phyloP scores from a whole-genome alignment of 495 filamentous ascomycete species.

The Hypoxylon subgilvum region DNA sequence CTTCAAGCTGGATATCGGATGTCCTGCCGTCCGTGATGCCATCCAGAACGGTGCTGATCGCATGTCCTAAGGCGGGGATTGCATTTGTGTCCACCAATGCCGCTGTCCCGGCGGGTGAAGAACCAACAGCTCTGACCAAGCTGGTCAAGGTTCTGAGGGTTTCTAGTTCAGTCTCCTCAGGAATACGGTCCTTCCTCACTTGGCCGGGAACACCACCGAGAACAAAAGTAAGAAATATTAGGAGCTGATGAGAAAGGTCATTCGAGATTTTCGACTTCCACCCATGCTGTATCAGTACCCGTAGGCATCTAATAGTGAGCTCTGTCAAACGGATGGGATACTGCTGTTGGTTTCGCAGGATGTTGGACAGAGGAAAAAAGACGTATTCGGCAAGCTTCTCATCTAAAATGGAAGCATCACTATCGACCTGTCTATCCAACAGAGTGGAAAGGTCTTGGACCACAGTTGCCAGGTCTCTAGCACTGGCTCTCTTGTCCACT shows the following conservation, averaged over 20 bases:
- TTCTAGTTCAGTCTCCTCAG: conserved; percentile 72
- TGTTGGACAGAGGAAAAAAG: conserved; percentile 89
- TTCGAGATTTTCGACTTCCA: conserved; percentile 73
- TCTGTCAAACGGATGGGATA: conserved; percentile 78
- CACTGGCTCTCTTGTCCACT: conserved; percentile 57
- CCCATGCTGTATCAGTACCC: conserved; percentile 73
- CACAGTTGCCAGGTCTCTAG: conserved; percentile 60
- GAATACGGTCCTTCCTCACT: conserved; percentile 54
- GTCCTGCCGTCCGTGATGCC: conserved; percentile 66
- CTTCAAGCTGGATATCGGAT: conserved; percentile 67
- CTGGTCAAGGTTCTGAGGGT: conserved; percentile 51
- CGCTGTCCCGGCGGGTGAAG: conserved; percentile 43
- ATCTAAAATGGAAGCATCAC: conserved; percentile 66
- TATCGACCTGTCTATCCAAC: conserved; percentile 58
- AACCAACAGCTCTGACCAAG: conserved; percentile 45
- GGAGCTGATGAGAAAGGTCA: conserved; percentile 78
- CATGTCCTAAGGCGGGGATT: conserved; percentile 83
- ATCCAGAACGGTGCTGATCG: conserved; percentile 80
- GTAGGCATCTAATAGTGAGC: conserved; percentile 72
- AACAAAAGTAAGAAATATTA: conserved; percentile 82
- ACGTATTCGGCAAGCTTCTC: conserved; percentile 88
- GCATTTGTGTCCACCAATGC: conserved; percentile 60
- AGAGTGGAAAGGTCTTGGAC: conserved; percentile 60
- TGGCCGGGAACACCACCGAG: conserved; percentile 70
- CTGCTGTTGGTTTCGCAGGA: conserved; percentile 76